Conservation (phyloP, 2,329 filamentous ascomycete genomes). For the Penicillium palitans region DNA sequence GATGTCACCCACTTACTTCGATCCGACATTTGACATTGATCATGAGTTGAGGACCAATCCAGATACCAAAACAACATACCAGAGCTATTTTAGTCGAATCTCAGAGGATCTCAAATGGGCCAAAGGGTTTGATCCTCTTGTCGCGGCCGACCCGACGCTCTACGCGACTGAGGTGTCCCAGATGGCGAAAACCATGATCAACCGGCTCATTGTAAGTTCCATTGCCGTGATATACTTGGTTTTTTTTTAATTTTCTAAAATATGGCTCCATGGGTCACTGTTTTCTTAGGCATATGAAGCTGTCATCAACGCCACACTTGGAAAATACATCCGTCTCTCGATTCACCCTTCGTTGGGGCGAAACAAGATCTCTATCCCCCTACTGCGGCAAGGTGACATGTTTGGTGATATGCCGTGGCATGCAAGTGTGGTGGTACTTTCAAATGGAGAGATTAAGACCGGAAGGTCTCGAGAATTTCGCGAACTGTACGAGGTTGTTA, state of each 20-base stretch:
- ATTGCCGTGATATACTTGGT: not conserved
- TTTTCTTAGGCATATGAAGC: conserved; percentile 7
- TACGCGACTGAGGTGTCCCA: conserved; percentile 4
- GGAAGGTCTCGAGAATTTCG: conserved; percentile 4
- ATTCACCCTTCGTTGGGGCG: conserved; percentile 10
- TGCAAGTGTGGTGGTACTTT: conserved; percentile 6
- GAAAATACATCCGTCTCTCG: conserved; percentile 9
- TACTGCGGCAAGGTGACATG: conserved; percentile 3
- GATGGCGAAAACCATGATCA: conserved; percentile 11
- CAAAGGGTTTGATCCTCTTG: conserved; percentile 5
- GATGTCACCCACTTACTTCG: conserved; percentile 10
- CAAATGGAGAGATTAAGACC: conserved; percentile 6
- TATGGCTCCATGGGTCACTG: not conserved
- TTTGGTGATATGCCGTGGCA: conserved; percentile 14
- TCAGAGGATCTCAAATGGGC: conserved; percentile 13
- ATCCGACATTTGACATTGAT: conserved; percentile 5
- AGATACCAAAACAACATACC: conserved; percentile 8
- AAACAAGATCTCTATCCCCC: conserved; percentile 10
- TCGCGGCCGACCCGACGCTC: conserved; percentile 1
- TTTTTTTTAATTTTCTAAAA: not conserved
- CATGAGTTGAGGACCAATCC: conserved; percentile 7
- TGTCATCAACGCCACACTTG: conserved; percentile 2
- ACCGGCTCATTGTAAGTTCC: conserved; percentile 5
- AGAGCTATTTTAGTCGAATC: conserved; percentile 10
- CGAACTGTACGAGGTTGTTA: conserved; percentile 9